Percentiles rank a stretch among this genome's conserved stretches.
These are phyloP conservation scores for Nitzschia sp. DNA, from an alignment of 108 stramenopile species.

Conservation along the genomic window DNA sequence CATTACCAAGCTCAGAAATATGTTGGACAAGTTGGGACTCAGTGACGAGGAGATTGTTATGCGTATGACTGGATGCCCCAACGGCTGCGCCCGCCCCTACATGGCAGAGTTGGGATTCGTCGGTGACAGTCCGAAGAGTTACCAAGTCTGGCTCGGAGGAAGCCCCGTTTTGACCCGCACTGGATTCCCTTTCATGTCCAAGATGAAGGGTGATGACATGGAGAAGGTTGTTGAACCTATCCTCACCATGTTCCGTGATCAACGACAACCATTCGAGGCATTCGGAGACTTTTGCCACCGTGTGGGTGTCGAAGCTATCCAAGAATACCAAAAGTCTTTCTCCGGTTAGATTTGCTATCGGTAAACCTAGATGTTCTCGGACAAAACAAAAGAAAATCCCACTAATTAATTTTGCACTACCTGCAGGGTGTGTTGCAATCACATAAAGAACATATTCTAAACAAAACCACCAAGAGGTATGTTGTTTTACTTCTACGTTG, in stretches of 20 bases:
- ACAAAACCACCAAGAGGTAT: too few species aligned
- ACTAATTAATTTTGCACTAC: too few species aligned
- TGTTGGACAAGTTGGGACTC: constrained; percentile 84
- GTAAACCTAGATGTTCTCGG: too few species aligned
- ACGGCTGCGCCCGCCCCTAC: constrained; percentile 98
- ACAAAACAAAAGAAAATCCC: too few species aligned
- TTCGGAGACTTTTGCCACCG: constrained; percentile 92
- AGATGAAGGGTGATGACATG: constrained; percentile 77
- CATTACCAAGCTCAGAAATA: constrained; percentile 74
- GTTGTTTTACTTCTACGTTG: too few species aligned
- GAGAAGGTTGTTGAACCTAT: constrained; percentile 89
- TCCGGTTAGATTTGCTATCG: background rate
- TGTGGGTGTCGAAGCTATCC: constrained; percentile 78
- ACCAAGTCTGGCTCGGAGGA: constrained; percentile 96
- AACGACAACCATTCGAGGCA: constrained; percentile 81
- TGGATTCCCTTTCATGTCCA: constrained; percentile 87
- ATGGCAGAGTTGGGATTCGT: constrained; percentile 99
- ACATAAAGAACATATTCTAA: too few species aligned
- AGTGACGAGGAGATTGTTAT: constrained; percentile 92
- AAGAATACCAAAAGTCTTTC: constrained; percentile 51
- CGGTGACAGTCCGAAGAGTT: constrained; percentile 92
- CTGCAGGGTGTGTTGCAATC: too few species aligned
- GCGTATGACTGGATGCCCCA: constrained; percentile 98
- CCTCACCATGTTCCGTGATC: constrained; percentile 79
- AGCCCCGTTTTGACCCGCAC: constrained; percentile 89